A percentile compares a stretch with the other conserved stretches of the same genome.
Evolutionary conservation across 768 basidiomycete species (phyloP).

Genomic region (Leccinum imitatum): DNA sequence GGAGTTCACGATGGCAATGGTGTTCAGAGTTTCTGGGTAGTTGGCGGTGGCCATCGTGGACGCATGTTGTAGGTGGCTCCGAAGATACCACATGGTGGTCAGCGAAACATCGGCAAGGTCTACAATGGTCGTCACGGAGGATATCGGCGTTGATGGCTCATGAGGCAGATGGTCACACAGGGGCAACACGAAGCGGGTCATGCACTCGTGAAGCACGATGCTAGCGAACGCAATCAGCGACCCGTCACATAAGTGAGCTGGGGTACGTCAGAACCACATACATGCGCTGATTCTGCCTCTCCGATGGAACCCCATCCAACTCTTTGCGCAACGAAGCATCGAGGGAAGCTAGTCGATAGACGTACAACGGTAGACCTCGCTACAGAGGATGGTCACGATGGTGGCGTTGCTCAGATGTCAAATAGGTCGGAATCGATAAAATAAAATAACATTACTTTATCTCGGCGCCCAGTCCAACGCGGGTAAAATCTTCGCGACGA

Average conservation of each 20-base stretch:
- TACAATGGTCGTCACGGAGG: conserved; percentile 65
- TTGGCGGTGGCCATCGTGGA: conserved; percentile 73
- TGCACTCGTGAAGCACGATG: conserved; percentile 62
- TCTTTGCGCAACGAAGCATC: conserved; percentile 53
- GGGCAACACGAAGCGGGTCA: conserved; percentile 63
- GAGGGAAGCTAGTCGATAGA: conserved; percentile 71
- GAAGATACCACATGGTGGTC: conserved; percentile 64
- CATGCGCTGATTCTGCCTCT: conserved; percentile 70
- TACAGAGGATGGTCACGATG: conserved; percentile 24
- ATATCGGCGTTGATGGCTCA: conserved; percentile 51
- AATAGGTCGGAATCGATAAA: not conserved
- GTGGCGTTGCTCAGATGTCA: not conserved
- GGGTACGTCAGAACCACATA: conserved; percentile 32
- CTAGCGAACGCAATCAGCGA: conserved; percentile 34
- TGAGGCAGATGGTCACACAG: conserved; percentile 64
- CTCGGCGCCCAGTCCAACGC: conserved; percentile 76
- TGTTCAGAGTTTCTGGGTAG: conserved; percentile 76
- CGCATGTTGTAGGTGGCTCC: conserved; percentile 73
- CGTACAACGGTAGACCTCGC: conserved; percentile 71
- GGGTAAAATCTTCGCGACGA: conserved; percentile 65
- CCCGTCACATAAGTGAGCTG: too few relatives aligned
- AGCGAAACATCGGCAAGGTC: conserved; percentile 68
- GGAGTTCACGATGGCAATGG: conserved; percentile 71
- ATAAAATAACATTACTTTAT: conserved; percentile 49
- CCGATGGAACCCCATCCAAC: conserved; percentile 50